Evolutionary conservation across 768 basidiomycete genomes (phyloP).

Genomic region (Lentinula lateritia): DNA sequence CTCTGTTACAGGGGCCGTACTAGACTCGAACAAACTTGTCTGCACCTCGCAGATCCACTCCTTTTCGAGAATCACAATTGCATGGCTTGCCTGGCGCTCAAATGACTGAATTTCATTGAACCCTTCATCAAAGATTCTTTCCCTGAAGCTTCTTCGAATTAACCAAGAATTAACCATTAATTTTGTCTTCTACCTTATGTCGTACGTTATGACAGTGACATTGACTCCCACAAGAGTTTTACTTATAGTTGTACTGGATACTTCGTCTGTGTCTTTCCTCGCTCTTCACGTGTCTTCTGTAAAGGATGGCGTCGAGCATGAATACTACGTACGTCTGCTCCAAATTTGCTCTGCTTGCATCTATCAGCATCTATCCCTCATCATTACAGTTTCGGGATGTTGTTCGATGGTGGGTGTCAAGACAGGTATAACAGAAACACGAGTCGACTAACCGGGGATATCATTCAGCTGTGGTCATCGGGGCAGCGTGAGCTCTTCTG

Average conservation of each 20-base stretch:
- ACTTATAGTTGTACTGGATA: neutral
- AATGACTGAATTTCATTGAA: too few relatives aligned
- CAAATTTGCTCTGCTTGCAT: neutral
- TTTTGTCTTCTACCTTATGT: neutral
- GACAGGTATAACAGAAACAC: neutral
- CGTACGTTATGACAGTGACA: neutral
- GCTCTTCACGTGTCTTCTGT: neutral
- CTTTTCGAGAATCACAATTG: too few relatives aligned
- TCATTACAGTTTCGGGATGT: neutral
- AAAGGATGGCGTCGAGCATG: constrained; percentile 1
- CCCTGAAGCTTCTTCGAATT: neutral
- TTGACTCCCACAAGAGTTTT: neutral
- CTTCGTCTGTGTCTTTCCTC: neutral
- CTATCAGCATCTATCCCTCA: neutral
- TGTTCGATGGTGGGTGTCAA: constrained; percentile 1
- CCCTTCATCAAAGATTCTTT: too few relatives aligned
- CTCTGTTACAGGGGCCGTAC: too few relatives aligned
- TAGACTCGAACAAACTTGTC: too few relatives aligned
- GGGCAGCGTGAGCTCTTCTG: neutral
- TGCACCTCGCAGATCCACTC: too few relatives aligned
- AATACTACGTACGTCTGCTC: neutral
- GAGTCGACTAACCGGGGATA: neutral
- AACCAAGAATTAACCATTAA: neutral
- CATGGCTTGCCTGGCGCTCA: too few relatives aligned
- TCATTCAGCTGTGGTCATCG: constrained; percentile 1